phyloP scores from a whole-genome alignment of 805 yeast species.

The Wickerhamomyces silvicola region DNA sequence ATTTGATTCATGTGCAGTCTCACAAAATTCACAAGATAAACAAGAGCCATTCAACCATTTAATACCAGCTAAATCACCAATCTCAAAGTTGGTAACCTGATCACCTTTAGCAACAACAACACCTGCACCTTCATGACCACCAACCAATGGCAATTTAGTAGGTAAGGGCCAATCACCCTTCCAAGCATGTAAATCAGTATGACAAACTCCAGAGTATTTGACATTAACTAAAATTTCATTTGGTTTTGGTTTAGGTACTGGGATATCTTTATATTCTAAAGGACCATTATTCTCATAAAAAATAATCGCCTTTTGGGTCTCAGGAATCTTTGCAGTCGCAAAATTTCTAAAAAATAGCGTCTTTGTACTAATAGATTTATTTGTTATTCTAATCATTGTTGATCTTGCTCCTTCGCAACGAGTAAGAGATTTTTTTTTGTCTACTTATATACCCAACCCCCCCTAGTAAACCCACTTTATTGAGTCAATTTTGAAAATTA shows the following conservation, averaged over 20 bases:
- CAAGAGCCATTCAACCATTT: constrained; percentile 65
- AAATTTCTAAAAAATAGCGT: constrained; percentile 15
- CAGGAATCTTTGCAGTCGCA: constrained; percentile 30
- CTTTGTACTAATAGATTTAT: no score
- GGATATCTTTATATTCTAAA: constrained; percentile 43
- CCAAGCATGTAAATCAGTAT: constrained; percentile 63
- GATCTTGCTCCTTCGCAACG: no score
- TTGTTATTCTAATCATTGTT: no score
- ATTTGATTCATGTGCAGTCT: constrained; percentile 44
- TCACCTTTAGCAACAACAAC: constrained; percentile 53
- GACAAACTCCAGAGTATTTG: constrained; percentile 61
- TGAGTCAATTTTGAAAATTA: no score
- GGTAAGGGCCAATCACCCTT: constrained; percentile 61
- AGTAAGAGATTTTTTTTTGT: no score
- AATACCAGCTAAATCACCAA: constrained; percentile 58
- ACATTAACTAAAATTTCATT: constrained; percentile 52
- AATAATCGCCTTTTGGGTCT: constrained; percentile 45
- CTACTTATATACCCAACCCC: no score
- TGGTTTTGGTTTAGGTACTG: constrained; percentile 52
- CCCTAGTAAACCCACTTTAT: no score
- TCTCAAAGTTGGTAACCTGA: constrained; percentile 47
- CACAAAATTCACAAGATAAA: constrained; percentile 53
- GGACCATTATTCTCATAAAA: constrained; percentile 46
- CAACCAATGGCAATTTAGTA: constrained; percentile 52
- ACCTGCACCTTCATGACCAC: constrained; percentile 69